A percentile compares a stretch with the other conserved stretches of the same genome.
These are phyloP conservation scores for Volvox carteri DNA, from an alignment of 163 green algal species.

Conservation along the genomic window DNA sequence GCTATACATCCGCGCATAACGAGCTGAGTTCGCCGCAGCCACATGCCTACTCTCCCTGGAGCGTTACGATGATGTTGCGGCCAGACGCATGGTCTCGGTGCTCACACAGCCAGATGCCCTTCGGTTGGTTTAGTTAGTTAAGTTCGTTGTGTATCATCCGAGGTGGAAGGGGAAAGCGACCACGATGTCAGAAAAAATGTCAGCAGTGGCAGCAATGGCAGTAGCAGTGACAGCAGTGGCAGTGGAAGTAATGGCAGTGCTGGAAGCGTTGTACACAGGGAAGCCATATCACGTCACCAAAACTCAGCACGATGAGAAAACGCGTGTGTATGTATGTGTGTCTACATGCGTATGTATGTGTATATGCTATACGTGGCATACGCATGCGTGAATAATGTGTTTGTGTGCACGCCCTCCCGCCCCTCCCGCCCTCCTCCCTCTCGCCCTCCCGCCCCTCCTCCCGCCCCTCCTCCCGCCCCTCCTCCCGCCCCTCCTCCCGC, in stretches of 20 bases:
- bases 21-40: no score
- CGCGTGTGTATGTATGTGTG: no score
- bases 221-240: background rate
- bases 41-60: slow-evolving; percentile 54
- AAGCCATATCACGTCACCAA: background rate
- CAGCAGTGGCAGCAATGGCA: no score
- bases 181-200: no score
- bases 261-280: background rate
- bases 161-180: no score
- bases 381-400: no score
- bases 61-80: slow-evolving; percentile 41
- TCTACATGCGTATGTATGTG: no score
- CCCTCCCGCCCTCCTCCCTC: background rate
- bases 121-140: background rate
- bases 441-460: background rate
- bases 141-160: background rate
- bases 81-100: slow-evolving; percentile 48
- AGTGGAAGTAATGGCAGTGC: background rate
- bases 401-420: background rate
- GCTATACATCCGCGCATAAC: no score
- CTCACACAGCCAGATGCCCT: slow-evolving; percentile 60
- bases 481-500: background rate
- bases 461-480: background rate
- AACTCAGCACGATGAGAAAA: no score
- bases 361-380: no score